Conservation (phyloP, 78 protist species). For the Speleostelium caveatum region DNA sequence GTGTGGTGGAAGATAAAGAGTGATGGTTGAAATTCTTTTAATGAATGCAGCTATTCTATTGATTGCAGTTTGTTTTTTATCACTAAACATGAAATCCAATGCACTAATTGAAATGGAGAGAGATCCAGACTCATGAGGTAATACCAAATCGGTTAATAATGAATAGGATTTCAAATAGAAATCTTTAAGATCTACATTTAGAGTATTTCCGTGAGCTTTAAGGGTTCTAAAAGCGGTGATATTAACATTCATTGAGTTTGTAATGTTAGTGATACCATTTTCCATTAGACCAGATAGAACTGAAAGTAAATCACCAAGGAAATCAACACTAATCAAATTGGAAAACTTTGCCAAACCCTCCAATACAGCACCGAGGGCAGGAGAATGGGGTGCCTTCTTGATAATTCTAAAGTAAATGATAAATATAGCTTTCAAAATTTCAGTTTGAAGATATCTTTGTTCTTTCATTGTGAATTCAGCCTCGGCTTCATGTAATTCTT, state of each 20-base stretch:
- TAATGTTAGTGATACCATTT: constrained; percentile 20
- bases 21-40: constrained; percentile 26
- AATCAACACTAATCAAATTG: constrained; percentile 61
- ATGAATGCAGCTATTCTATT: constrained; percentile 63
- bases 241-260: constrained; percentile 37
- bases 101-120: constrained; percentile 5
- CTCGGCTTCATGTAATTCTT: constrained; percentile 44
- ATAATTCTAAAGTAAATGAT: constrained; percentile 72
- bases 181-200: constrained; percentile 70
- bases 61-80: constrained; percentile 59
- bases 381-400: constrained; percentile 59
- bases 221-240: constrained; percentile 59
- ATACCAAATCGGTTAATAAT: constrained; percentile 1
- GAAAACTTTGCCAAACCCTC: constrained; percentile 71
- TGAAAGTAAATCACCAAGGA: constrained; percentile 51
- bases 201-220: constrained; percentile 44
- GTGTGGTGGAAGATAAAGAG: constrained; percentile 32
- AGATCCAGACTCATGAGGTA: constrained; percentile 15
- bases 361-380: constrained; percentile 55
- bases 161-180: constrained; percentile 22
- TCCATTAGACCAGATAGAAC: constrained; percentile 46
- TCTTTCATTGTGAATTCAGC: constrained; percentile 50
- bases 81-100: constrained; percentile 30
- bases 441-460: constrained; percentile 64
- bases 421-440: constrained; percentile 71